Evolutionary conservation across 208 protist species (phyloP), one percentile per base, ranked within the genome.

Genomic region (Phytomonas francai): DNA sequence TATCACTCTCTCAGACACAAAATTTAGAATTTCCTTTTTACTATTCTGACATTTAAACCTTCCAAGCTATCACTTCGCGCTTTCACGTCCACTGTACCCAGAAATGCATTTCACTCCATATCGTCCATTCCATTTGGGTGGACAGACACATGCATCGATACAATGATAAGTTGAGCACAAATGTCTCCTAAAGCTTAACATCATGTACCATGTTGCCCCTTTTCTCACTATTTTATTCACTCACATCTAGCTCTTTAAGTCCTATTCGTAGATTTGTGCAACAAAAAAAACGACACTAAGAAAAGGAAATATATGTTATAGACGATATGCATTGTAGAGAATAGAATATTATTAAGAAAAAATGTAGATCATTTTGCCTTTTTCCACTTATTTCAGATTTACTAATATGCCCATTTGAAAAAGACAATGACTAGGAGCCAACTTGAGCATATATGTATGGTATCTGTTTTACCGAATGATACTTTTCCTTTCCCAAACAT

Each of bases 271-370:
- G 39, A 45, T 45, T 7, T 16, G 39, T 45, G 11, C 19, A 45
- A 11, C 39, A 11, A 45, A 45, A 45, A 45, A 45, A 45, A 45
- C 39, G 11, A 45, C 39, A 45, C 39, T 45, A 45, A 45, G 39
- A 7, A 45, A 45, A 45, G 39, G 19, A 45, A 45, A 45, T 45
- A 45, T 45, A 45, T 14, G 1, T 45, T 45, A 45, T 16, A 45
- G 8, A 45, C 39, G 39, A 45, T 45, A 45, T 45, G 39, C 39
- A 45, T 45, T 45, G 9, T 22, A 45, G 2, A 45, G 19, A 45
- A 45, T 45, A 45, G 39, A 45, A 45, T 45, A 14, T 14, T 14
- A 45, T 14, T 45, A 36, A 58, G 45, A 63, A 65, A 2, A 72
- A 9, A 63, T 57, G 32, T 28, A 74, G 22, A 28, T 45, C 39